Conservation (phyloP, 139 green algal species). For the Tetraselmis striata region DNA sequence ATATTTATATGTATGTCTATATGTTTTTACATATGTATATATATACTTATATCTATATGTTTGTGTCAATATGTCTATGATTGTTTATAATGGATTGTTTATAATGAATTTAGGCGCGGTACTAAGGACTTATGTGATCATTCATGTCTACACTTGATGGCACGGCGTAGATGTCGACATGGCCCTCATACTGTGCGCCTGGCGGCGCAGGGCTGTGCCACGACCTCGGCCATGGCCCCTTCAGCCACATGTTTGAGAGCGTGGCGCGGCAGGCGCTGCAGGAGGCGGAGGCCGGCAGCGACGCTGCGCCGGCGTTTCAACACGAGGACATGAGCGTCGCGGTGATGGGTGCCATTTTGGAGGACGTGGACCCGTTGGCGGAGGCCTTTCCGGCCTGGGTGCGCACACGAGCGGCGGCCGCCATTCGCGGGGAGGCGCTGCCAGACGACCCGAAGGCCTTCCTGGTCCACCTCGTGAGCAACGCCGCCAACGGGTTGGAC, state of each 20-base stretch:
- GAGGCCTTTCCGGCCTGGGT: not conserved
- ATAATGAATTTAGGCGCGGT: too few relatives aligned
- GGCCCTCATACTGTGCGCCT: too few relatives aligned
- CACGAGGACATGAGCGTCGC: not conserved
- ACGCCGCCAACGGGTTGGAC: not conserved
- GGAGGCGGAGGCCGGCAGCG: not conserved
- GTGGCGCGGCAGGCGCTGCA: constrained; percentile 43
- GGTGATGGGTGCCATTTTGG: not conserved
- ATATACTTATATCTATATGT: too few relatives aligned
- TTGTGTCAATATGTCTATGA: too few relatives aligned
- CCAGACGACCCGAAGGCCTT: not conserved
- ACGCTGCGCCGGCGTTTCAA: not conserved
- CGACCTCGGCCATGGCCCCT: constrained; percentile 90
- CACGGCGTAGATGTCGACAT: too few relatives aligned
- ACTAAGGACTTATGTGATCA: too few relatives aligned
- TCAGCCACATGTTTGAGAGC: constrained; percentile 84
- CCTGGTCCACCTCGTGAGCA: not conserved
- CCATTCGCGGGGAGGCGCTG: not conserved
- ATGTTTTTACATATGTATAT: too few relatives aligned
- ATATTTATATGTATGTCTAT: too few relatives aligned
- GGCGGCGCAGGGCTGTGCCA: constrained; percentile 84
- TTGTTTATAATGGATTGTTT: too few relatives aligned
- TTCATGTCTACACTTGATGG: too few relatives aligned
- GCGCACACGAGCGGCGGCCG: too few relatives aligned
- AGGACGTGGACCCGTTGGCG: not conserved